Evolutionary conservation across 345 rosid species (phyloP).

Genomic region (Camelina sativa): DNA sequence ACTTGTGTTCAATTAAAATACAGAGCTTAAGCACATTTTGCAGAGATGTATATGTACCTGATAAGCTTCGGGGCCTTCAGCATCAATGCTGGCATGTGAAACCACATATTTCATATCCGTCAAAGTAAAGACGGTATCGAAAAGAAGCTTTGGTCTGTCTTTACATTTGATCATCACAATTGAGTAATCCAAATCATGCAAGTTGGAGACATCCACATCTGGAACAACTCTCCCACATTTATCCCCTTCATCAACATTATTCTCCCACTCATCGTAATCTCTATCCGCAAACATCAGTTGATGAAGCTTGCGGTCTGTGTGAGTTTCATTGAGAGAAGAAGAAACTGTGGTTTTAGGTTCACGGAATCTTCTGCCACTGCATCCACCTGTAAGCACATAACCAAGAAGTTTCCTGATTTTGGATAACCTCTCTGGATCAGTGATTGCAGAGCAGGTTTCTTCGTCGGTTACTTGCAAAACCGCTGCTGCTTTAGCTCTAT

Average conservation of each 20-base stretch:
- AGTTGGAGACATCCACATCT: constrained; percentile 70
- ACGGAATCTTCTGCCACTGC: constrained; percentile 57
- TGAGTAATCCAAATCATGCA: constrained; percentile 80
- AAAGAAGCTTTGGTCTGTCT: constrained; percentile 93
- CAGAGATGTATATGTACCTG: constrained; percentile 52
- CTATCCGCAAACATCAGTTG: constrained; percentile 95
- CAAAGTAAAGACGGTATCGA: constrained; percentile 82
- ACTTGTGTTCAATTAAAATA: background rate
- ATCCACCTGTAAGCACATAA: constrained; percentile 70
- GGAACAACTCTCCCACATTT: constrained; percentile 58
- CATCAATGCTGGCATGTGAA: constrained; percentile 79
- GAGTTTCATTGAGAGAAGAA: constrained; percentile 52
- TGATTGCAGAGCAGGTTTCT: constrained; percentile 65
- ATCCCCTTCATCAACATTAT: constrained; percentile 45
- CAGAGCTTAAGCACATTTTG: background rate
- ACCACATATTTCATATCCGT: constrained; percentile 97
- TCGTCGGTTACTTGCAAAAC: constrained; percentile 81
- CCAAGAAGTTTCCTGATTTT: constrained; percentile 70
- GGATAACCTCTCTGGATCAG: constrained; percentile 66
- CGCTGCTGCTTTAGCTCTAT: constrained; percentile 83
- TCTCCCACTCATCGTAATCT: constrained; percentile 69
- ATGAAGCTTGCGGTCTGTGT: constrained; percentile 86
- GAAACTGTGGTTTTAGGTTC: constrained; percentile 70
- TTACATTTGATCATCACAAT: constrained; percentile 76
- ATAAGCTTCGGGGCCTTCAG: constrained; percentile 70